These are phyloP conservation scores for Colletotrichum sp. DNA, from an alignment of 2,329 filamentous ascomycete species.

Conservation along the genomic window DNA sequence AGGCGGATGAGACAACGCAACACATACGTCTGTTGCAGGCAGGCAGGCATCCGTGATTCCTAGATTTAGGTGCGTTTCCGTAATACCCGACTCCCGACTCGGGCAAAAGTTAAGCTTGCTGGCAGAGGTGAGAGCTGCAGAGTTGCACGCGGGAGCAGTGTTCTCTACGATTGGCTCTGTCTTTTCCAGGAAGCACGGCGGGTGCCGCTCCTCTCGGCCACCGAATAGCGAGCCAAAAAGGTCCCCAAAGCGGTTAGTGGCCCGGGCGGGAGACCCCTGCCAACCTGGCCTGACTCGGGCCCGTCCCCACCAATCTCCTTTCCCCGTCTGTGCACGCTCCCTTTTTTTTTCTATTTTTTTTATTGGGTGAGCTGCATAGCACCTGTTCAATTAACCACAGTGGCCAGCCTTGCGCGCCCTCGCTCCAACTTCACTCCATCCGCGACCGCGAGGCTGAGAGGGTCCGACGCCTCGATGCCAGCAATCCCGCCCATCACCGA, in stretches of 20 bases:
- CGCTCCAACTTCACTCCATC: neutral
- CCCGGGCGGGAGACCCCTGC: neutral
- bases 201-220: constrained; percentile 5
- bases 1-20: neutral
- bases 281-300: neutral
- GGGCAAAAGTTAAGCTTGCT: neutral
- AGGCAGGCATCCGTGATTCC: neutral
- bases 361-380: neutral
- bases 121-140: neutral
- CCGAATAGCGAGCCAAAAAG: neutral
- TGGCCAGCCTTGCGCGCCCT: neutral
- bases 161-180: neutral
- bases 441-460: constrained; percentile 15
- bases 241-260: neutral
- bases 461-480: neutral
- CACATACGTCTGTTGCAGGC: neutral
- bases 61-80: neutral
- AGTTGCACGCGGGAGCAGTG: neutral
- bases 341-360: neutral
- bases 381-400: neutral
- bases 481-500: neutral
- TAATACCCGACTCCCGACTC: neutral
- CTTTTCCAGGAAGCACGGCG: neutral
- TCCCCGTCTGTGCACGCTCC: constrained; percentile 14
- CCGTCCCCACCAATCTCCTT: constrained; percentile 7